Evolutionary conservation across 805 yeast species (phyloP).

Genomic region (Metschnikowia kofuensis): DNA sequence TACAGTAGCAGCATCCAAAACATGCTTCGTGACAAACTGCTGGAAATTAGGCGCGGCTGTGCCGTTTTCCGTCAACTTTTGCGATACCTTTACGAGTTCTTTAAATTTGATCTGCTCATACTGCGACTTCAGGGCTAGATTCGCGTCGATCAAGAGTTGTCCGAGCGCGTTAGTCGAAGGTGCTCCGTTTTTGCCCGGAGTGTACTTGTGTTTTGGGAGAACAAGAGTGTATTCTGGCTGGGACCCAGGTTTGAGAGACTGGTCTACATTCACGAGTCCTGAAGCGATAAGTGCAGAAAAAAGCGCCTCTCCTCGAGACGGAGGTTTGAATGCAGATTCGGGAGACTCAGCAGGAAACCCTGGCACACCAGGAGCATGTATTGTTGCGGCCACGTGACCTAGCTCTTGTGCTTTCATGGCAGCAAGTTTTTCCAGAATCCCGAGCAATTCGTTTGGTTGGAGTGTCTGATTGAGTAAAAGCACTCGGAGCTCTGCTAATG

Average conservation of each 20-base stretch:
- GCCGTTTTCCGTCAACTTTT: slow-evolving; percentile 10
- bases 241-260: slow-evolving; percentile 39
- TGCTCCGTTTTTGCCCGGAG: slow-evolving; percentile 9
- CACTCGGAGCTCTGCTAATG: slow-evolving; percentile 42
- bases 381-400: not conserved
- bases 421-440: slow-evolving; percentile 37
- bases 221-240: slow-evolving; percentile 31
- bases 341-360: slow-evolving; percentile 2
- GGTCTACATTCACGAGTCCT: slow-evolving; percentile 40
- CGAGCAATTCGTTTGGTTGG: slow-evolving; percentile 32
- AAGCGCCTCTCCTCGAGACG: slow-evolving; percentile 25
- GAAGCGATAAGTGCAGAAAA: slow-evolving; percentile 33
- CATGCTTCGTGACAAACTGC: slow-evolving; percentile 36
- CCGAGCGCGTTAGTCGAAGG: slow-evolving; percentile 14
- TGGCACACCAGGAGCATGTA: not conserved
- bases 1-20: slow-evolving; percentile 28
- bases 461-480: slow-evolving; percentile 39
- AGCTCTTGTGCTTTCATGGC: slow-evolving; percentile 27
- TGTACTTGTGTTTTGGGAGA: slow-evolving; percentile 31
- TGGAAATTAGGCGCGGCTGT: slow-evolving; percentile 22
- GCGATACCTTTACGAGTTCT: slow-evolving; percentile 28
- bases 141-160: slow-evolving; percentile 15
- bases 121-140: slow-evolving; percentile 18
- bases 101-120: slow-evolving; percentile 33
- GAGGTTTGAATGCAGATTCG: slow-evolving; percentile 16